Evolutionary conservation across 129 eudicot species (phyloP).

Genomic region (Cynara cardunculus): DNA sequence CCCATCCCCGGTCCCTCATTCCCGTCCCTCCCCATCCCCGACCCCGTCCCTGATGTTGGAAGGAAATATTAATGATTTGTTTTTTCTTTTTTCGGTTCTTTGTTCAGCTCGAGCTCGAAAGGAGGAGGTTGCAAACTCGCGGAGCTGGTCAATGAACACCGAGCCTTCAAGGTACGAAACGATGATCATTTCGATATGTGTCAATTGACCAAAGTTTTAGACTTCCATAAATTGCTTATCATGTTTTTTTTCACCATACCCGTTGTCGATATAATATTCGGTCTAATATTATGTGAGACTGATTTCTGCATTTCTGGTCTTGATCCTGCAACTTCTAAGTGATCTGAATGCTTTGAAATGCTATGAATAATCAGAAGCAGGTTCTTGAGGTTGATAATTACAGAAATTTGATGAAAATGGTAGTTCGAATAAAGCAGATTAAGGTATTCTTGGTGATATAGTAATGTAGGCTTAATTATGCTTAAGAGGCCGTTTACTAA

Average conservation of each 20-base stretch:
- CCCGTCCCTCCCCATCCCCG: too few relatives aligned
- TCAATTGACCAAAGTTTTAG: constrained; percentile 17
- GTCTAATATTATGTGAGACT: neutral
- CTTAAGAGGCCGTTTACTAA: too few relatives aligned
- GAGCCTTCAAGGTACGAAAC: constrained; percentile 18
- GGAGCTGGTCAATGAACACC: constrained; percentile 41
- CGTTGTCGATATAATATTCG: neutral
- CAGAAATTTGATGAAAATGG: neutral
- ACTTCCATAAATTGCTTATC: constrained; percentile 14
- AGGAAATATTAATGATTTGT: neutral
- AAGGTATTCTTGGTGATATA: neutral
- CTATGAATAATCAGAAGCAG: neutral
- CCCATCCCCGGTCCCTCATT: too few relatives aligned
- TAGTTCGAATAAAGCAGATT: too few relatives aligned
- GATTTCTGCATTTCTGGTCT: constrained; percentile 5
- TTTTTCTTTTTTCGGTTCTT: neutral
- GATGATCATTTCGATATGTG: constrained; percentile 15
- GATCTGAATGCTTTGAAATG: neutral
- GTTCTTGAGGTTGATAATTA: neutral
- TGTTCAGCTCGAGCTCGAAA: constrained; percentile 76
- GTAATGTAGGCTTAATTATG: too few relatives aligned
- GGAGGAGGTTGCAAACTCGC: constrained; percentile 80
- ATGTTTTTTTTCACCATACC: constrained; percentile 21
- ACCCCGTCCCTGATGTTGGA: too few relatives aligned
- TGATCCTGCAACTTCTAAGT: neutral